Conservation (phyloP, 2,329 filamentous ascomycete species). For the Stagonosporopsis rhizophila region DNA sequence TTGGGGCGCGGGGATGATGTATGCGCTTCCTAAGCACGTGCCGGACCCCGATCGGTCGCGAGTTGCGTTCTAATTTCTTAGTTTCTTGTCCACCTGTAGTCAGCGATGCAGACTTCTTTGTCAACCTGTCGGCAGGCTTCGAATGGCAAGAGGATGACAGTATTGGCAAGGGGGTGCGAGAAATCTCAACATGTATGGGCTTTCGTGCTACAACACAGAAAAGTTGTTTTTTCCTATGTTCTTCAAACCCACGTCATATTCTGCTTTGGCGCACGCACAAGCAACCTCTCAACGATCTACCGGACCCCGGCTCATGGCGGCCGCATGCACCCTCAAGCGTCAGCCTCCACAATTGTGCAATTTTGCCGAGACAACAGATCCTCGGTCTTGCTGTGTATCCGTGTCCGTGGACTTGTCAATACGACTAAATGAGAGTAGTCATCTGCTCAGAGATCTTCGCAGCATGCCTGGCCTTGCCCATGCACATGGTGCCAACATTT, state of each 20-base stretch:
- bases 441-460: not conserved
- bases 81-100: constrained; percentile 23
- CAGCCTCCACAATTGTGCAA: constrained; percentile 6
- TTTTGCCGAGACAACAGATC: not conserved
- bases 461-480: not conserved
- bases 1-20: constrained; percentile 21
- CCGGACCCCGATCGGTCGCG: constrained; percentile 25
- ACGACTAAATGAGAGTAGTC: not conserved
- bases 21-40: constrained; percentile 21
- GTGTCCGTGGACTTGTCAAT: constrained; percentile 2
- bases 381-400: constrained; percentile 5
- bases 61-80: constrained; percentile 7
- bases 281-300: constrained; percentile 11
- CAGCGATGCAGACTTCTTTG: constrained; percentile 19
- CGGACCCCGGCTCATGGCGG: constrained; percentile 4
- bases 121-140: not conserved
- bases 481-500: not conserved
- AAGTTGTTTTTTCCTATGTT: not conserved
- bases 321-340: constrained; percentile 3
- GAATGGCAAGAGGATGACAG: not conserved
- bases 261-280: constrained; percentile 4
- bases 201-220: not conserved
- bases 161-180: not conserved
- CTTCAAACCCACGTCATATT: constrained; percentile 13
- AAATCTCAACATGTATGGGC: not conserved